Percentiles rank a stretch among this genome's conserved stretches.
phyloP scores from a whole-genome alignment of 225 moss, liverwort and hornwort genomes.

The Bryoerythrophyllum caledonicum region DNA sequence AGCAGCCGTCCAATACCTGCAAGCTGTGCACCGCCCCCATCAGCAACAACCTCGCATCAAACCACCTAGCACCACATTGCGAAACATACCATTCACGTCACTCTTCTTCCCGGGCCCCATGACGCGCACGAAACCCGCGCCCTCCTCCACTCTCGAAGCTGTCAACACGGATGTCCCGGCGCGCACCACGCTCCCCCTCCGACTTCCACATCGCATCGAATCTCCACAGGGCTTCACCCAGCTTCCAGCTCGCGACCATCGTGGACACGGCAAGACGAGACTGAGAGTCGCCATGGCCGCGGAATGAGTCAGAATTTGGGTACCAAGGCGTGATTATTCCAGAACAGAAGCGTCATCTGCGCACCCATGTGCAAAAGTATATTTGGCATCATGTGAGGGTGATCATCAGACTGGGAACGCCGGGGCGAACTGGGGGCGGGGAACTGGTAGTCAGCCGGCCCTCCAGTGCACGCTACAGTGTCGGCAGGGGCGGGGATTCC shows the following conservation, averaged over 20 bases:
- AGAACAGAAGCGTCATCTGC: not conserved
- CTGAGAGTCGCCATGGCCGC: not conserved
- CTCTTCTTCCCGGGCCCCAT: constrained; percentile 42
- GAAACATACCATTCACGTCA: constrained; percentile 38
- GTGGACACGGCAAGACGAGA: not conserved
- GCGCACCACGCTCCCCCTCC: constrained; percentile 5
- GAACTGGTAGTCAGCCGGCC: constrained; percentile 18
- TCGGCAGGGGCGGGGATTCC: constrained; percentile 39
- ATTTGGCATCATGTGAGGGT: not conserved
- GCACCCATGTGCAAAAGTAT: not conserved
- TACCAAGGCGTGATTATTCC: not conserved
- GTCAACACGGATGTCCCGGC: constrained; percentile 55
- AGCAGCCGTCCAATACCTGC: constrained; percentile 63
- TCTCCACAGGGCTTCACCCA: not conserved
- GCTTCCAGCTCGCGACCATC: not conserved
- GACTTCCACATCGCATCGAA: constrained; percentile 1
- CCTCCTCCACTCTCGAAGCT: constrained; percentile 54
- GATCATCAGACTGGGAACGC: constrained; percentile 23
- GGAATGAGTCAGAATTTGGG: not conserved
- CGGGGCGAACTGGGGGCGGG: constrained; percentile 29
- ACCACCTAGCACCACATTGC: not conserved
- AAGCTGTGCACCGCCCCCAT: constrained; percentile 44
- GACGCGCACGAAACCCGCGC: constrained; percentile 50
- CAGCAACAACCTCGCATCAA: constrained; percentile 3
- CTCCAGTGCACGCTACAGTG: constrained; percentile 29